These are phyloP conservation scores for Ramularia endophylla DNA, from an alignment of 2,329 filamentous ascomycete species.

Conservation along the genomic window DNA sequence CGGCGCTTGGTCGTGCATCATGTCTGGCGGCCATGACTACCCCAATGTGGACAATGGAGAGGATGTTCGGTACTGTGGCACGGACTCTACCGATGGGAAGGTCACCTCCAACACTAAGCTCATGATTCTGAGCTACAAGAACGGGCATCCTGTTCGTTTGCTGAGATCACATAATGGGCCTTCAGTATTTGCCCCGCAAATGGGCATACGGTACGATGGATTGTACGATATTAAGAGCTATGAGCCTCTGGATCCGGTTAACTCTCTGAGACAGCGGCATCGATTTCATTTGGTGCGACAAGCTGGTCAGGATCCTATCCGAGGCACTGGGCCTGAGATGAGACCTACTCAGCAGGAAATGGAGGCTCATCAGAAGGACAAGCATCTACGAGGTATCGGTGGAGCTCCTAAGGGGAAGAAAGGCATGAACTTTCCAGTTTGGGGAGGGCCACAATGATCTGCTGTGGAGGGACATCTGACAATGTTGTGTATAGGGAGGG, in stretches of 20 bases:
- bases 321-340: slow-evolving; percentile 35
- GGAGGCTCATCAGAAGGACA: slow-evolving; percentile 21
- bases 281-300: slow-evolving; percentile 44
- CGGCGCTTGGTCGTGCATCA: slow-evolving; percentile 52
- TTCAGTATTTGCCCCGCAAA: slow-evolving; percentile 39
- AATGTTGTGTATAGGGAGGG: too few species aligned
- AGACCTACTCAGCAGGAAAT: slow-evolving; percentile 41
- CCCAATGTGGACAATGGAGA: slow-evolving; percentile 46
- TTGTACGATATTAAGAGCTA: slow-evolving; percentile 44
- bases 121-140: slow-evolving; percentile 37
- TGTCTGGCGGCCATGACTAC: slow-evolving; percentile 36
- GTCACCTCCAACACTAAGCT: slow-evolving; percentile 36
- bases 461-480: too few species aligned
- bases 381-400: slow-evolving; percentile 13
- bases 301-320: slow-evolving; percentile 43
- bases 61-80: slow-evolving; percentile 48
- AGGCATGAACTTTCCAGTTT: neutral
- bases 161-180: slow-evolving; percentile 41
- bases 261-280: slow-evolving; percentile 38
- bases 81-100: slow-evolving; percentile 32
- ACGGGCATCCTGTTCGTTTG: slow-evolving; percentile 43
- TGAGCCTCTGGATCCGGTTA: slow-evolving; percentile 35
- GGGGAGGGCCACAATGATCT: neutral
- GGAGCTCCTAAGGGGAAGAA: neutral
- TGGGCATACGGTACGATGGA: slow-evolving; percentile 54